These are phyloP conservation scores for Lachnellula occidentalis DNA, from an alignment of 2,329 filamentous ascomycete genomes.

Conservation along the genomic window DNA sequence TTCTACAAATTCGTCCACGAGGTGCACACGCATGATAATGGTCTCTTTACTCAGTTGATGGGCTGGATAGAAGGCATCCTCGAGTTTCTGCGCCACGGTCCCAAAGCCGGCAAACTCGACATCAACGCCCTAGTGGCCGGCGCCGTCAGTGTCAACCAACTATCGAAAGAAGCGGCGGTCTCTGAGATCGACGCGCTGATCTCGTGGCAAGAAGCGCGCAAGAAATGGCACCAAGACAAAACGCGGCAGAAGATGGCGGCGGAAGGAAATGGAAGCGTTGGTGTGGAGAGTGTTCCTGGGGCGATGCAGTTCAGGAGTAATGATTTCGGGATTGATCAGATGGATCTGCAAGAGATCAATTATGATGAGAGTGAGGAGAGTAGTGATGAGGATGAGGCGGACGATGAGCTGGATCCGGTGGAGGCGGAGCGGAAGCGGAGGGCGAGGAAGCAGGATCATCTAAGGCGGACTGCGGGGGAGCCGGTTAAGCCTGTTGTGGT, in stretches of 20 bases:
- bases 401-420: slow-evolving; percentile 82
- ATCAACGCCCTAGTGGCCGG: slow-evolving; percentile 91
- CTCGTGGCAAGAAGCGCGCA: slow-evolving; percentile 87
- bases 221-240: slow-evolving; percentile 98
- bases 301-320: slow-evolving; percentile 63
- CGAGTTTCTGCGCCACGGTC: slow-evolving; percentile 84
- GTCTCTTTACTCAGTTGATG: slow-evolving; percentile 94
- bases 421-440: slow-evolving; percentile 76
- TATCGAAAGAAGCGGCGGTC: slow-evolving; percentile 69
- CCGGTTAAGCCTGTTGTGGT: slow-evolving; percentile 72
- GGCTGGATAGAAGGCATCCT: slow-evolving; percentile 94
- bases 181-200: slow-evolving; percentile 81
- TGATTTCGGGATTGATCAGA: slow-evolving; percentile 86
- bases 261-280: slow-evolving; percentile 51
- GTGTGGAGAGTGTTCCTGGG: slow-evolving; percentile 45
- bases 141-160: slow-evolving; percentile 57
- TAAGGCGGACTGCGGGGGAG: slow-evolving; percentile 77
- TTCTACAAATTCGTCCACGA: slow-evolving; percentile 99
- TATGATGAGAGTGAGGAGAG: slow-evolving; percentile 67
- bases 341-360: slow-evolving; percentile 80
- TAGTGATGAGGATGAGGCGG: slow-evolving; percentile 58
- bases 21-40: slow-evolving; percentile 94
- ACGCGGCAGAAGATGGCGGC: slow-evolving; percentile 98
- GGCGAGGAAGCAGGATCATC: slow-evolving; percentile 69
- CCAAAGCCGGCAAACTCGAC: slow-evolving; percentile 78